A percentile compares a stretch with the other conserved stretches of the same genome.
Evolutionary conservation across 2,329 filamentous ascomycete species (phyloP).

Genomic region (Cytospora schulzeri): DNA sequence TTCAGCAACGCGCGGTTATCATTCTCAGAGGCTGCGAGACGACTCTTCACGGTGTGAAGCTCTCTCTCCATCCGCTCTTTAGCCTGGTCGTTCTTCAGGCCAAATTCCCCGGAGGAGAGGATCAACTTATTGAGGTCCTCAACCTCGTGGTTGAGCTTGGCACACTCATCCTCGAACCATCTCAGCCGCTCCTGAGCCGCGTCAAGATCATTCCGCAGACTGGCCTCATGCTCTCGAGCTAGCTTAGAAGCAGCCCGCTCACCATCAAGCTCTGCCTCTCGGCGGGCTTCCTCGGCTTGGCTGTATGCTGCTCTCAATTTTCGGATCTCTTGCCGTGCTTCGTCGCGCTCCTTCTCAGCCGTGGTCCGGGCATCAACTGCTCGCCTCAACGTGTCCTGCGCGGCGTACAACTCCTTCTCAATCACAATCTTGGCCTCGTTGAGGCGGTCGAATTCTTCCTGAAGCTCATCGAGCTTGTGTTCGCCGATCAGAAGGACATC

Average conservation of each 20-base stretch:
- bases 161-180: slow-evolving; percentile 78
- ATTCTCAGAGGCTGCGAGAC: slow-evolving; percentile 89
- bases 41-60: slow-evolving; percentile 85
- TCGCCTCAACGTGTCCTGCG: slow-evolving; percentile 86
- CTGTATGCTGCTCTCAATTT: slow-evolving; percentile 81
- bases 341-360: slow-evolving; percentile 85
- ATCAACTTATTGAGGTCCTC: slow-evolving; percentile 87
- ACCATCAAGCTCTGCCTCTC: slow-evolving; percentile 78
- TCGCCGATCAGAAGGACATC: slow-evolving; percentile 90
- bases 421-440: slow-evolving; percentile 97
- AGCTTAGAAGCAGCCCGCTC: slow-evolving; percentile 78
- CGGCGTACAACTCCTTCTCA: slow-evolving; percentile 95
- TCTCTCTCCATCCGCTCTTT: slow-evolving; percentile 93
- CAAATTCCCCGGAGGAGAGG: slow-evolving; percentile 85
- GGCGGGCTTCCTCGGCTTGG: slow-evolving; percentile 80
- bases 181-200: slow-evolving; percentile 74
- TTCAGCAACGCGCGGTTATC: slow-evolving; percentile 94
- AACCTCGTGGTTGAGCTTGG: slow-evolving; percentile 75
- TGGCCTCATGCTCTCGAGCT: slow-evolving; percentile 78
- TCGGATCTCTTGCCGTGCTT: slow-evolving; percentile 83
- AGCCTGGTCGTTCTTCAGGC: slow-evolving; percentile 85
- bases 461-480: slow-evolving; percentile 80
- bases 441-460: slow-evolving; percentile 81
- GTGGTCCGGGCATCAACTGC: slow-evolving; percentile 78
- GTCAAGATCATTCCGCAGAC: slow-evolving; percentile 78